Percentiles rank a stretch among this genome's conserved stretches.
Conservation (phyloP, 306 rosid genomes). For the Corylus americana region DNA sequence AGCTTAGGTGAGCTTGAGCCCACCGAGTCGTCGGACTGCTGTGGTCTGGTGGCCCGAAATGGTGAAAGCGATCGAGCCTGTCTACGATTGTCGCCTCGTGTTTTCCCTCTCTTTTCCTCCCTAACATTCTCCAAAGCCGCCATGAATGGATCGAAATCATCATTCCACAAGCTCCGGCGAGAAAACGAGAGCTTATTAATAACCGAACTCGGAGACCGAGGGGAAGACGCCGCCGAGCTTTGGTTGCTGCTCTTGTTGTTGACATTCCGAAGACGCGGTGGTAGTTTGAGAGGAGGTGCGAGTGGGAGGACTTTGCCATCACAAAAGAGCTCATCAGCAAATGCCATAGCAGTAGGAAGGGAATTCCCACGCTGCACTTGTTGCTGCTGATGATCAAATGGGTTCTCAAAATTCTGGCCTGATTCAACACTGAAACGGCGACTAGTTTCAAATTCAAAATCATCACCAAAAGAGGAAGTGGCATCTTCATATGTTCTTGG, state of each 20-base stretch:
- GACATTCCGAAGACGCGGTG: slow-evolving; percentile 59
- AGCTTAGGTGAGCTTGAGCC: slow-evolving; percentile 20
- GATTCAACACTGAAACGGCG: slow-evolving; percentile 31
- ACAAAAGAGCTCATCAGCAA: slow-evolving; percentile 80
- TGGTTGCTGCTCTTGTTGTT: slow-evolving; percentile 11
- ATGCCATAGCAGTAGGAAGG: slow-evolving; percentile 56
- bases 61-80: slow-evolving; percentile 53
- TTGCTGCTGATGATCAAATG: background rate
- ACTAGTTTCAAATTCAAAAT: slow-evolving; percentile 71
- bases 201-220: slow-evolving; percentile 45
- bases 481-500: slow-evolving; percentile 46
- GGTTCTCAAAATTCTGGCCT: slow-evolving; percentile 17
- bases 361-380: slow-evolving; percentile 24
- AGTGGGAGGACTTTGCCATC: slow-evolving; percentile 73
- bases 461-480: slow-evolving; percentile 36
- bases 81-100: slow-evolving; percentile 30
- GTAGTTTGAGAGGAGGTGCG: slow-evolving; percentile 73
- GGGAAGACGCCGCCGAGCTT: slow-evolving; percentile 34
- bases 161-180: slow-evolving; percentile 51
- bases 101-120: slow-evolving; percentile 44
- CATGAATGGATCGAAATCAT: slow-evolving; percentile 86
- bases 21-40: background rate
- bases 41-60: slow-evolving; percentile 9
- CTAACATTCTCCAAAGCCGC: slow-evolving; percentile 65
- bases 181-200: slow-evolving; percentile 41